Evolutionary conservation across 2,329 filamentous ascomycete genomes (phyloP).

Genomic region (Rhynchosporium secalis): DNA sequence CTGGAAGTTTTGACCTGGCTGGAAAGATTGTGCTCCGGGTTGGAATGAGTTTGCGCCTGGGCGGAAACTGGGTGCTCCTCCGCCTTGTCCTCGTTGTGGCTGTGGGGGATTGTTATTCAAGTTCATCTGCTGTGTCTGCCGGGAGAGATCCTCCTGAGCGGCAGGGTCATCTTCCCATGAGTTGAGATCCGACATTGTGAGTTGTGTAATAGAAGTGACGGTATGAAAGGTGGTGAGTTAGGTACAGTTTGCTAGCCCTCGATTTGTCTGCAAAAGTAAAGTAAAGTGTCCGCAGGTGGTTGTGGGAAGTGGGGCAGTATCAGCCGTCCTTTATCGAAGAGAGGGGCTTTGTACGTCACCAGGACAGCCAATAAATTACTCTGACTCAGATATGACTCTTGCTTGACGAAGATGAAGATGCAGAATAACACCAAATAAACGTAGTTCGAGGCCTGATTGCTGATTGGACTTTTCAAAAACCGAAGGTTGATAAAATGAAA

Average conservation of each 20-base stretch:
- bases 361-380: not conserved
- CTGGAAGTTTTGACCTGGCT: slow-evolving; percentile 69
- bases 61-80: slow-evolving; percentile 50
- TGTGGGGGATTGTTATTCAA: slow-evolving; percentile 54
- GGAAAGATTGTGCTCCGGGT: slow-evolving; percentile 69
- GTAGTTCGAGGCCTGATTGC: too few species aligned
- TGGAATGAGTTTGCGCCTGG: slow-evolving; percentile 71
- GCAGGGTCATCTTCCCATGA: slow-evolving; percentile 91
- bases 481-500: too few species aligned
- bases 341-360: slow-evolving; percentile 25
- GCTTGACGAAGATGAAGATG: not conserved
- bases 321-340: slow-evolving; percentile 29
- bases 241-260: not conserved
- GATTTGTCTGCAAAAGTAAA: slow-evolving; percentile 9
- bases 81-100: slow-evolving; percentile 42
- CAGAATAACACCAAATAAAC: not conserved
- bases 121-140: slow-evolving; percentile 76
- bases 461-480: too few species aligned
- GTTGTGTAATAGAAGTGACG: not conserved
- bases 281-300: slow-evolving; percentile 16
- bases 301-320: slow-evolving; percentile 23
- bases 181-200: slow-evolving; percentile 80
- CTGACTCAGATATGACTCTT: slow-evolving; percentile 19
- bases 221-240: slow-evolving; percentile 9
- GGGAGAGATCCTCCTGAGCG: slow-evolving; percentile 72